Percentiles rank a stretch among this genome's conserved stretches.
Conservation (phyloP, 208 protist genomes). For the Leptomonas pyrrhocoris region DNA sequence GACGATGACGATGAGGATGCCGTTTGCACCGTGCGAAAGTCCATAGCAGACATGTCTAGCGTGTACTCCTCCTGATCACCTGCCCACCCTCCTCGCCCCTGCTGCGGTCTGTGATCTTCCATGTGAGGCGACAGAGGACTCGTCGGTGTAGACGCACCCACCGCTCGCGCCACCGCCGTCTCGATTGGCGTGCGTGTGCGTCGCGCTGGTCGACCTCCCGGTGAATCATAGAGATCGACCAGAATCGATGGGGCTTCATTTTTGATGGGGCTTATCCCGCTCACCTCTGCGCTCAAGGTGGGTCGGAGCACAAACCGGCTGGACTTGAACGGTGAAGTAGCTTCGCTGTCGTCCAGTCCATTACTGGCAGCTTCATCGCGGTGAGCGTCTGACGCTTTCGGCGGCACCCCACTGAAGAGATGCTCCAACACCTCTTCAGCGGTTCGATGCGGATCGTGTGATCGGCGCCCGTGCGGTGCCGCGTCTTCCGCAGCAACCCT, state of each 20-base stretch:
- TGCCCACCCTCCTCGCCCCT: no score
- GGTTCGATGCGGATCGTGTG: not conserved
- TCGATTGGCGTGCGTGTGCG: not conserved
- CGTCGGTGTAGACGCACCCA: not conserved
- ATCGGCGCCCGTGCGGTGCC: no score
- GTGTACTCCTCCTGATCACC: conserved; percentile 4
- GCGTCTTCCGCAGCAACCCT: no score
- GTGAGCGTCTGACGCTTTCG: no score
- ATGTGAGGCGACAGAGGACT: not conserved
- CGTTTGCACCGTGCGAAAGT: conserved; percentile 24
- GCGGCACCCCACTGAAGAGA: not conserved
- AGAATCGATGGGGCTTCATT: conserved; percentile 44
- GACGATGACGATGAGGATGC: conserved; percentile 6
- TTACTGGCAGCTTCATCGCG: not conserved
- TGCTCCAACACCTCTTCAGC: conserved; percentile 8
- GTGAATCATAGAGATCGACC: conserved; percentile 38
- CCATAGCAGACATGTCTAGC: conserved; percentile 10
- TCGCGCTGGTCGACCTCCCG: not conserved
- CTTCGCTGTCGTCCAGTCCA: not conserved
- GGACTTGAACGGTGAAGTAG: not conserved
- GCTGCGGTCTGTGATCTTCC: not conserved
- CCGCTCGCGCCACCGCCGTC: not conserved
- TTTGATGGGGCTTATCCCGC: conserved; percentile 52
- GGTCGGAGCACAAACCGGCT: conserved; percentile 15
- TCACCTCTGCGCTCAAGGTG: conserved; percentile 35